phyloP scores from a whole-genome alignment of 441 rosid species.

The Arabidopsis hybrid region DNA sequence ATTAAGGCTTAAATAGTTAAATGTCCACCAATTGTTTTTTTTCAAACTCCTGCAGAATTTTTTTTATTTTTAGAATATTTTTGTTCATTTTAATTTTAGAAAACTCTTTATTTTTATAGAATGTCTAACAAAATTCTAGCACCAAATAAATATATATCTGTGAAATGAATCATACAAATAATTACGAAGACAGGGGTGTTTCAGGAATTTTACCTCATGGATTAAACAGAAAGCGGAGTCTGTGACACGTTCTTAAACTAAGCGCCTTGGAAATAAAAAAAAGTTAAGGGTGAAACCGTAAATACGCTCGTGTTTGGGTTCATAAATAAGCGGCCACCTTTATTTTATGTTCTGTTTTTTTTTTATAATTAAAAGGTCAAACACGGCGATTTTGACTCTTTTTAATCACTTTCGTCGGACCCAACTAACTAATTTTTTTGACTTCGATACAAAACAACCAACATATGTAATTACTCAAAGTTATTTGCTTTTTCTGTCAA shows the following conservation, averaged over 20 bases:
- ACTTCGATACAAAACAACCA: neutral
- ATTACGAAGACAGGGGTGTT: neutral
- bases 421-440: slow-evolving; percentile 26
- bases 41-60: no score
- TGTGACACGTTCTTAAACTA: slow-evolving; percentile 19
- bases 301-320: no score
- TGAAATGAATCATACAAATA: neutral
- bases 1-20: no score
- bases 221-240: slow-evolving; percentile 4
- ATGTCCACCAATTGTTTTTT: neutral
- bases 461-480: neutral
- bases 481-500: neutral
- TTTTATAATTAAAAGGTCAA: slow-evolving; percentile 40
- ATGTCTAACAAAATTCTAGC: no score
- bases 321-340: slow-evolving; percentile 22
- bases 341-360: neutral
- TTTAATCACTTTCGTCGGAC: slow-evolving; percentile 19
- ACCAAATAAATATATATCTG: neutral
- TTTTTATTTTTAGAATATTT: no score
- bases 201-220: neutral
- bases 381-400: slow-evolving; percentile 48
- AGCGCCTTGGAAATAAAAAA: no score
- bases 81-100: no score
- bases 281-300: neutral
- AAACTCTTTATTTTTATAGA: no score